Evolutionary conservation across 305 asterid species (phyloP), one percentile per base, ranked within the genome.

Genomic region (Plantago lanceolata): DNA sequence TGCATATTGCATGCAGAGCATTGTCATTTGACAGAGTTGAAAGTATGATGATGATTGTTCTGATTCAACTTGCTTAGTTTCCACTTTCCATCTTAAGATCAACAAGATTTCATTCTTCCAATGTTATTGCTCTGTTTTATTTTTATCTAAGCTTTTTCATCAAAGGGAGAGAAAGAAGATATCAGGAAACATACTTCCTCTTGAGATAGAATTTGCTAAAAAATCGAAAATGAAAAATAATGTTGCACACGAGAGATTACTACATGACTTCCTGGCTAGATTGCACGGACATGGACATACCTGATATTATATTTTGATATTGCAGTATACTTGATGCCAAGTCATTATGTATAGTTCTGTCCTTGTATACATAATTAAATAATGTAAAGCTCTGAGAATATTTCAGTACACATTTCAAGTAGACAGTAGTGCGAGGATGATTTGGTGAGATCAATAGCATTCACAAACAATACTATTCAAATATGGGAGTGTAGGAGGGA

Each of bases 401-500:
- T 16, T 56, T 55, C 6, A 7, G 8, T 11, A 55, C 18, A 55
- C 35, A 26, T 55, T 55, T 53, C 6, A 55, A 28, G 40, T 53
- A 6, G 19, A 55, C 20, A 24, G 12, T 56, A 56, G 61, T 56
- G 61, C 61, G 9, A 16, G 61, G 37, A 56, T 28, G 45, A 56
- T 40, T 26, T 56, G 61, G 61, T 40, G 45, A 40, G 33, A 29
- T 56, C 61, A 29, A 29, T 56, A 29, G 33, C 61, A n/a, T n/a
- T 6, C 45, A 56, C 44, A 7, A 56, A 29, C 4, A 54, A 13
- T 29, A n/a, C 33, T 56, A 56, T 24, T 54, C 28, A 26, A 53
- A 14, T 53, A 24, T 53, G 59, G 40, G 8, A 33, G 40, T 33
- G 40, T 8, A 33, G 40, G 11, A 33, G 40, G 40, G 40, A 33